Evolutionary conservation across 1,284 basidiomycete species (phyloP).

Genomic region (Puccinia hordei): DNA sequence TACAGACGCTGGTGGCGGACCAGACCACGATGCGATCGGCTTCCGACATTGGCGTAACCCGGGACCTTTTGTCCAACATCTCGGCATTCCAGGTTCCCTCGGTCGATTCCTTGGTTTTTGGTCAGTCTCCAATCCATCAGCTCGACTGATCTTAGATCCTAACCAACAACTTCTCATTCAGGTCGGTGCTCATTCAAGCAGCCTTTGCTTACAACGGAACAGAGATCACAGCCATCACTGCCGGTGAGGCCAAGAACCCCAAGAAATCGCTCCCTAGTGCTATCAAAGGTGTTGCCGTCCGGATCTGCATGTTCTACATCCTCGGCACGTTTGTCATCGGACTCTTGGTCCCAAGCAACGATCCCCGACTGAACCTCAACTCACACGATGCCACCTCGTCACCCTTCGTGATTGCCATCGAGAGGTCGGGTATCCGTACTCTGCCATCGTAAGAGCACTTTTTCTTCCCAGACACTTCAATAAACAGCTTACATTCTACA

Average conservation of each 20-base stretch:
- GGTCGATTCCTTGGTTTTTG: slow-evolving; percentile 45
- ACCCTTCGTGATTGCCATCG: slow-evolving; percentile 75
- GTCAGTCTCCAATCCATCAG: slow-evolving; percentile 2
- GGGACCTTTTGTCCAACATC: slow-evolving; percentile 61
- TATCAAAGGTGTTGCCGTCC: slow-evolving; percentile 68
- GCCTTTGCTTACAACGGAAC: slow-evolving; percentile 59
- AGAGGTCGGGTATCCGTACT: slow-evolving; percentile 31
- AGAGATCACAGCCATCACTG: slow-evolving; percentile 59
- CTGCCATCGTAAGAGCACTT: slow-evolving; percentile 26
- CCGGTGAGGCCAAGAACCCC: slow-evolving; percentile 60
- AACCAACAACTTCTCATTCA: slow-evolving; percentile 49
- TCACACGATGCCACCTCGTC: slow-evolving; percentile 70
- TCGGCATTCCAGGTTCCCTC: slow-evolving; percentile 43
- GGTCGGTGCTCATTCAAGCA: slow-evolving; percentile 58
- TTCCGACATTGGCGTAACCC: slow-evolving; percentile 59
- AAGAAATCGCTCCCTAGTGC: slow-evolving; percentile 56
- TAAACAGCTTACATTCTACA: background rate
- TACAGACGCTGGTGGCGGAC: slow-evolving; percentile 38
- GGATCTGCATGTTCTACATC: slow-evolving; percentile 64
- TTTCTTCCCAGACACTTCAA: too few relatives aligned
- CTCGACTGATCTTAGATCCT: background rate
- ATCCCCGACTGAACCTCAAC: slow-evolving; percentile 65
- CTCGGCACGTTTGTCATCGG: slow-evolving; percentile 70
- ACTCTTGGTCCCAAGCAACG: slow-evolving; percentile 72
- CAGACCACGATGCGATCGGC: slow-evolving; percentile 52